Evolutionary conservation across 164 flowering plant genomes (phyloP).

Genomic region (Dillenia turbinata): DNA sequence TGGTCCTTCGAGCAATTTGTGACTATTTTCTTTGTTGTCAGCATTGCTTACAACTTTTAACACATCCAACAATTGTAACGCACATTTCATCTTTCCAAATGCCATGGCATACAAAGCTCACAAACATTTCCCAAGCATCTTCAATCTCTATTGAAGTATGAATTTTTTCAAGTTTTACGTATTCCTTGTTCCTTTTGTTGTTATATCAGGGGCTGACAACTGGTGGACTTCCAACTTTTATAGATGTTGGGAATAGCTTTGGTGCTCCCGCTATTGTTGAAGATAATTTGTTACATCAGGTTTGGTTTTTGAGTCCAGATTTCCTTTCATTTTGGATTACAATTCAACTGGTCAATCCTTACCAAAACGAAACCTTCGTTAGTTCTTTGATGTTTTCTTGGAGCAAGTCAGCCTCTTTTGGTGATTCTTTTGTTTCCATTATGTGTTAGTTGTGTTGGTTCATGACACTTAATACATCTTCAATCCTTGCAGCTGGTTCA

Average conservation of each 20-base stretch:
- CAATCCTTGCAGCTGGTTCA: conserved; percentile 47
- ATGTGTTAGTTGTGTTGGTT: neutral
- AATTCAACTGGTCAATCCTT: too few relatives aligned
- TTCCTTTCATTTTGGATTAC: neutral
- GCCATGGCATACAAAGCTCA: too few relatives aligned
- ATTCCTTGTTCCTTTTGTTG: conserved; percentile 4
- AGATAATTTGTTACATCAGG: conserved; percentile 91
- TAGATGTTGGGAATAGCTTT: conserved; percentile 97
- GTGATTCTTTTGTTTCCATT: conserved; percentile 2
- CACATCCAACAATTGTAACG: too few relatives aligned
- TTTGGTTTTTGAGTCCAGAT: conserved; percentile 11
- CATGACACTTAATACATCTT: too few relatives aligned
- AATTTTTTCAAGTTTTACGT: too few relatives aligned
- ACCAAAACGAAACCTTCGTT: neutral
- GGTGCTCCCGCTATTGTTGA: conserved; percentile 96
- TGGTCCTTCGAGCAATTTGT: too few relatives aligned
- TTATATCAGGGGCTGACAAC: conserved; percentile 84
- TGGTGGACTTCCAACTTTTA: conserved; percentile 96
- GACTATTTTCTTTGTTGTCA: too few relatives aligned
- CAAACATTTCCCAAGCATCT: too few relatives aligned
- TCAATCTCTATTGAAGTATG: too few relatives aligned
- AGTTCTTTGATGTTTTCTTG: neutral
- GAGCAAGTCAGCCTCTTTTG: neutral
- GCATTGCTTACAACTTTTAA: too few relatives aligned
- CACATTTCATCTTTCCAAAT: too few relatives aligned